These are phyloP conservation scores for Lophiotrema nucula DNA, from an alignment of 495 filamentous ascomycete species.

Conservation along the genomic window DNA sequence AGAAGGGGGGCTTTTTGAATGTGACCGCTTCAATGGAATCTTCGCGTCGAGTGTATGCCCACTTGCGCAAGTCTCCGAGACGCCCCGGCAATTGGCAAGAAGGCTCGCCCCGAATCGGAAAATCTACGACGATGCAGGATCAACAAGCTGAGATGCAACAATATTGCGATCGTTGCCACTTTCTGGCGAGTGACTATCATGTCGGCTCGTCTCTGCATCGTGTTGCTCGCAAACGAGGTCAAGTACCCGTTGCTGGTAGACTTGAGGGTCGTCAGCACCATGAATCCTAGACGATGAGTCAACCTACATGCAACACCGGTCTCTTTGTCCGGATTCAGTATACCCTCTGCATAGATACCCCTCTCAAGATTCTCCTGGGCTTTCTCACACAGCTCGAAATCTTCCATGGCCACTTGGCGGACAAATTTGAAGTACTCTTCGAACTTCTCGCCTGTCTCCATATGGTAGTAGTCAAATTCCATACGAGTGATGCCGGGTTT, in stretches of 20 bases:
- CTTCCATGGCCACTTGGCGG: constrained; percentile 59
- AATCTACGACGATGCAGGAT: constrained; percentile 22
- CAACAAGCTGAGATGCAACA: constrained; percentile 19
- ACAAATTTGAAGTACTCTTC: constrained; percentile 62
- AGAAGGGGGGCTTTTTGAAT: too few relatives aligned
- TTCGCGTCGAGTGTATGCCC: too few relatives aligned
- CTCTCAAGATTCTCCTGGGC: constrained; percentile 56
- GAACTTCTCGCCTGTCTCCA: constrained; percentile 54
- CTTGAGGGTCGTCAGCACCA: too few relatives aligned
- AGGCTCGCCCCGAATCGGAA: too few relatives aligned
- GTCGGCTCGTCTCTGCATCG: constrained; percentile 37
- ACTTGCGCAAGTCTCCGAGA: too few relatives aligned
- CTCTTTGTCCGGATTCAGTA: constrained; percentile 59
- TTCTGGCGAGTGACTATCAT: not conserved
- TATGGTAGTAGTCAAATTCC: constrained; percentile 65
- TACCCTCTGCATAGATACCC: constrained; percentile 58
- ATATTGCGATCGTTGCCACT: constrained; percentile 2
- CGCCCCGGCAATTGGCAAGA: too few relatives aligned
- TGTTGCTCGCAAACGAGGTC: constrained; percentile 54
- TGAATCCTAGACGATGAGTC: too few relatives aligned
- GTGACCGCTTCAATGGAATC: too few relatives aligned
- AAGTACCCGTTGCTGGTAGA: constrained; percentile 57
- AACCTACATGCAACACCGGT: constrained; percentile 57
- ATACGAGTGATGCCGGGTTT: constrained; percentile 56
- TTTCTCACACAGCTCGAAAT: constrained; percentile 60